phyloP scores from a whole-genome alignment of 495 filamentous ascomycete genomes.

The Stereocaulon alpinum region DNA sequence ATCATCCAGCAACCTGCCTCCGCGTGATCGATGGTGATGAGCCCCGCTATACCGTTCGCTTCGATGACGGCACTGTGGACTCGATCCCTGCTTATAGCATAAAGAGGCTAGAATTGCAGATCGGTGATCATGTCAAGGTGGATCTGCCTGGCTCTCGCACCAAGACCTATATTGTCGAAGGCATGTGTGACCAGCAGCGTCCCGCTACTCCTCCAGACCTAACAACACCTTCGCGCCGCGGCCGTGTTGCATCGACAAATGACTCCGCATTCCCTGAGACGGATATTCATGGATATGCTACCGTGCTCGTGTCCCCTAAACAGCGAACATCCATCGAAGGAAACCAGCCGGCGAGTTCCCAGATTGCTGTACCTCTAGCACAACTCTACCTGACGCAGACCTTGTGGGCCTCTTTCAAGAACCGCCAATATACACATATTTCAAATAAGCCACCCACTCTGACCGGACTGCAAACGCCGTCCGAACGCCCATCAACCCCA shows the following conservation, averaged over 20 bases:
- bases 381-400: slow-evolving; percentile 41
- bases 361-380: slow-evolving; percentile 36
- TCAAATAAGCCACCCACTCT: slow-evolving; percentile 20
- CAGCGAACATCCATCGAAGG: slow-evolving; percentile 38
- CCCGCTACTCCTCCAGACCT: slow-evolving; percentile 4
- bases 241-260: slow-evolving; percentile 23
- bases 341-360: not conserved
- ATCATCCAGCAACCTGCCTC: slow-evolving; percentile 42
- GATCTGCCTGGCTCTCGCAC: slow-evolving; percentile 38
- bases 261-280: slow-evolving; percentile 31
- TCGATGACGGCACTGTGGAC: slow-evolving; percentile 38
- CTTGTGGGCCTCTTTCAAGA: slow-evolving; percentile 40
- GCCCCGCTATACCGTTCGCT: slow-evolving; percentile 36
- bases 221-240: slow-evolving; percentile 9
- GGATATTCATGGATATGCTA: slow-evolving; percentile 38
- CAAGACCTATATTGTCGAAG: slow-evolving; percentile 37
- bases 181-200: slow-evolving; percentile 30
- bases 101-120: slow-evolving; percentile 38
- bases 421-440: slow-evolving; percentile 31
- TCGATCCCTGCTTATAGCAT: slow-evolving; percentile 25
- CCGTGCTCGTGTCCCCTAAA: slow-evolving; percentile 36
- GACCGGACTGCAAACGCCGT: slow-evolving; percentile 31
- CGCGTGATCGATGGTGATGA: slow-evolving; percentile 33
- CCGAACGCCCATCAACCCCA: slow-evolving; percentile 33
- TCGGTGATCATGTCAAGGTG: slow-evolving; percentile 43